Evolutionary conservation across 2,329 filamentous ascomycete genomes (phyloP), one percentile per base, ranked within the genome.

Genomic region (Alternaria ethzedia): DNA sequence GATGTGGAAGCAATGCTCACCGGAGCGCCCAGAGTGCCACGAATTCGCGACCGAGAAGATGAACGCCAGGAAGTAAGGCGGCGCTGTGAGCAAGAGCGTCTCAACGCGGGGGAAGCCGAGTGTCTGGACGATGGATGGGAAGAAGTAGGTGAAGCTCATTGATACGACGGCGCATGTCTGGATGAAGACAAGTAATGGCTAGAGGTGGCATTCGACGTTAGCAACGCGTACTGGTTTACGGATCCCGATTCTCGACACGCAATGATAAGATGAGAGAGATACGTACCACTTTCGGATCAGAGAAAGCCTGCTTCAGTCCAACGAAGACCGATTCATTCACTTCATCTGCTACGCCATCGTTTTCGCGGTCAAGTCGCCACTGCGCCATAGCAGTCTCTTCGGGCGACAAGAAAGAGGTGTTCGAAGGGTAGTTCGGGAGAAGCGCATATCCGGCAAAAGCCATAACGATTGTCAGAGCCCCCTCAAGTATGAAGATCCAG

Each of bases 61-160:
- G 65, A 89, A 89, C 0, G 87, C 88, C 0, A 81, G 82, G 57
- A 87, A 84, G 85, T 87, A 90, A 0, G 86, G 85, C 0, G 86
- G 86, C 0, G 82, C 86, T 2, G 87, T 89, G n/a, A 89, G 80
- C 57, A 87, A 83, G 0, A 88, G 78, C 0, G 87, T 88, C 8
- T 80, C 78, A 21, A 87, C 84, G 20, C 73, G 82, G 3, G 82
- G 81, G 70, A 86, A 90, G 0, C 87, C 86, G 0, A 90, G 82
- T 0, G 86, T 88, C 28, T 86, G 81, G 2, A 89, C 85, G 55
- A 90, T 88, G 0, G 83, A 86, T 0, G 88, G 88, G 77, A 90
- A 89, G 79, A 90, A 90, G 72, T 89, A 89, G 49, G 88, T 86
- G 70, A 90, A 89, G 1, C 65, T 70, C 68, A 70, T 70, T 2